phyloP scores from a whole-genome alignment of 2,329 filamentous ascomycete genomes.

The Microsporum ferrugineum region DNA sequence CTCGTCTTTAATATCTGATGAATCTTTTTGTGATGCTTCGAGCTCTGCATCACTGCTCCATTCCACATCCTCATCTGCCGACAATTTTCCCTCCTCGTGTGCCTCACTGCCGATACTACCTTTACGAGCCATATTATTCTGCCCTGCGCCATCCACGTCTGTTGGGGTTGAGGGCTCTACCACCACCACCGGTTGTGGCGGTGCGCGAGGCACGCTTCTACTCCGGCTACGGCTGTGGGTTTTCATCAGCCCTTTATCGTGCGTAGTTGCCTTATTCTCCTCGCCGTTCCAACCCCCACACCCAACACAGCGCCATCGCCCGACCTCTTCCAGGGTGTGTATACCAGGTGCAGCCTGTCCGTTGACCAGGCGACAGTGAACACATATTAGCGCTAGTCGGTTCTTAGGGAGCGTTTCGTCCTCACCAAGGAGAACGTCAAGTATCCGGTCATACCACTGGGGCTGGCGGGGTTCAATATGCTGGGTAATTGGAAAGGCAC shows the following conservation, averaged over 20 bases:
- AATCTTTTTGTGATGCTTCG: not conserved
- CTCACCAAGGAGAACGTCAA: slow-evolving; percentile 86
- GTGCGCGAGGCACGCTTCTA: not conserved
- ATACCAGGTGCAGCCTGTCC: slow-evolving; percentile 88
- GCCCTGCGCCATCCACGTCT: not conserved
- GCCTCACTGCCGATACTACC: not conserved
- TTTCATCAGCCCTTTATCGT: not conserved
- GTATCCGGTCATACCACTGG: slow-evolving; percentile 88
- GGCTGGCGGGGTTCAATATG: slow-evolving; percentile 31
- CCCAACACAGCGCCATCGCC: slow-evolving; percentile 77
- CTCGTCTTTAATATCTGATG: not conserved
- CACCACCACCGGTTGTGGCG: not conserved
- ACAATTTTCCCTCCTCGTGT: slow-evolving; percentile 2
- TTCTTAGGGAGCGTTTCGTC: slow-evolving; percentile 91
- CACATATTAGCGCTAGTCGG: slow-evolving; percentile 75
- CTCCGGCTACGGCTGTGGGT: not conserved
- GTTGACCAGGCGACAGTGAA: slow-evolving; percentile 74
- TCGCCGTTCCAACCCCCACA: slow-evolving; percentile 74
- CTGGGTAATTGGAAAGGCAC: slow-evolving; percentile 31
- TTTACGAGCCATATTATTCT: not conserved
- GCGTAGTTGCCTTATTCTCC: slow-evolving; percentile 47
- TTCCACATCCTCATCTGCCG: slow-evolving; percentile 5
- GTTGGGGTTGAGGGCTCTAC: not conserved
- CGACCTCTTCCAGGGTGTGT: slow-evolving; percentile 63
- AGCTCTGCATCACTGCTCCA: not conserved